phyloP scores from a whole-genome alignment of 2,329 filamentous ascomycete species.

The Colletotrichum caudatum region DNA sequence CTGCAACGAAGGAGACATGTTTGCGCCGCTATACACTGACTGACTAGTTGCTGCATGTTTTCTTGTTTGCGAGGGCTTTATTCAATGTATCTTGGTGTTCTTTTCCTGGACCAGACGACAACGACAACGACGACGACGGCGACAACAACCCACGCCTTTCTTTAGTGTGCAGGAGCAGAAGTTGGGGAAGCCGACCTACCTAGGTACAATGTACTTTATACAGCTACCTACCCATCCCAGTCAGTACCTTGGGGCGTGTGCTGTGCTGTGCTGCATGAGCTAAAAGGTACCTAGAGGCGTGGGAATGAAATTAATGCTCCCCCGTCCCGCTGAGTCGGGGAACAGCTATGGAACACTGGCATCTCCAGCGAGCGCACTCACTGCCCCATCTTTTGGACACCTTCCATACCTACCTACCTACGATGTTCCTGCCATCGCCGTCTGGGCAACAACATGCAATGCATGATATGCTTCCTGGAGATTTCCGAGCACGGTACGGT shows the following conservation, averaged over 20 bases:
- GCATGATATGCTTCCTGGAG: neutral
- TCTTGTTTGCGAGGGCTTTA: conserved; percentile 34
- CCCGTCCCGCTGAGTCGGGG: conserved; percentile 4
- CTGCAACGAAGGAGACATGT: conserved; percentile 1
- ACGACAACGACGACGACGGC: neutral
- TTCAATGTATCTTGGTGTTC: conserved; percentile 29
- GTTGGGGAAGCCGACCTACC: conserved; percentile 19
- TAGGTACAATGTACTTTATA: neutral
- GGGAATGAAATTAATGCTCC: conserved; percentile 25
- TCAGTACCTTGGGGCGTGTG: conserved; percentile 29
- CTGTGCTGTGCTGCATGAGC: conserved; percentile 20
- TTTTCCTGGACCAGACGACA: neutral
- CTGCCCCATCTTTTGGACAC: neutral
- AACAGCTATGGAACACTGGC: neutral
- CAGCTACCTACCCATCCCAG: no score
- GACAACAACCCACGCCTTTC: neutral
- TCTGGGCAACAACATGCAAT: neutral
- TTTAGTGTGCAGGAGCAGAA: conserved; percentile 6
- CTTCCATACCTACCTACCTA: neutral
- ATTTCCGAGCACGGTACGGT: neutral
- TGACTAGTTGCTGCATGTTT: conserved; percentile 15
- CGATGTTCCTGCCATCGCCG: neutral
- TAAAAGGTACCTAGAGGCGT: conserved; percentile 38
- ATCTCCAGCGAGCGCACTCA: neutral
- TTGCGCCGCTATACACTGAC: conserved; percentile 27